Evolutionary conservation across 805 yeast genomes (phyloP).

Genomic region (Yamadazyma endophytica): DNA sequence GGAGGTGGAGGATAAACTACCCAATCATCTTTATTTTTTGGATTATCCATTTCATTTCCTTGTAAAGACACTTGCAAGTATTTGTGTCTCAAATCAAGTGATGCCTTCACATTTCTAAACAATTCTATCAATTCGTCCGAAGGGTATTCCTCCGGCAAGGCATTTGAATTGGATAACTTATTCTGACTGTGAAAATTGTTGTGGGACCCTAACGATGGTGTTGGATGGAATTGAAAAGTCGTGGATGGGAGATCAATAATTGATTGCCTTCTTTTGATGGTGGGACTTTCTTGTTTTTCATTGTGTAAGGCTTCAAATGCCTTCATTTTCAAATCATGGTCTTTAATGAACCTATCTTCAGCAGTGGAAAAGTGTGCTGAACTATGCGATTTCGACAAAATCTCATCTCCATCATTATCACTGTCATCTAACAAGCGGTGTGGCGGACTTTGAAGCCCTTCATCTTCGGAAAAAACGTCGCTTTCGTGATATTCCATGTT

Average conservation of each 20-base stretch:
- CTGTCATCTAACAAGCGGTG: constrained; percentile 2
- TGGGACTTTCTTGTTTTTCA: constrained; percentile 8
- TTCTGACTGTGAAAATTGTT: constrained; percentile 7
- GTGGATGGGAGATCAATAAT: constrained; percentile 34
- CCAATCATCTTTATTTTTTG: constrained; percentile 77
- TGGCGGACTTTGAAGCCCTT: no score
- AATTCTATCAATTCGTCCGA: constrained; percentile 65
- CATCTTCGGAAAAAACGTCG: no score
- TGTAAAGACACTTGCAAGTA: constrained; percentile 74
- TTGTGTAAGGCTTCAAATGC: constrained; percentile 49
- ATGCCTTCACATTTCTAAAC: constrained; percentile 56
- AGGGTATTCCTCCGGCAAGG: constrained; percentile 47
- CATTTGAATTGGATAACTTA: constrained; percentile 9
- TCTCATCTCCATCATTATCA: constrained; percentile 22
- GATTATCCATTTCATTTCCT: constrained; percentile 63
- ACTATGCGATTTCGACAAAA: constrained; percentile 25
- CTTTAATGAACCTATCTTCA: constrained; percentile 61
- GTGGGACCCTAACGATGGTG: constrained; percentile 12
- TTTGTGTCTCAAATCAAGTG: constrained; percentile 71
- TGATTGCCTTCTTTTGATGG: constrained; percentile 29
- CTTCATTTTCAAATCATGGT: constrained; percentile 61
- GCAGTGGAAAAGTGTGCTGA: constrained; percentile 60
- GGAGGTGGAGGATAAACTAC: constrained; percentile 90
- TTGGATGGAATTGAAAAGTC: constrained; percentile 10
- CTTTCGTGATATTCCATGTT: no score